Conservation (phyloP, 1,139 yeast species). For the Taphrina flavorubra region DNA sequence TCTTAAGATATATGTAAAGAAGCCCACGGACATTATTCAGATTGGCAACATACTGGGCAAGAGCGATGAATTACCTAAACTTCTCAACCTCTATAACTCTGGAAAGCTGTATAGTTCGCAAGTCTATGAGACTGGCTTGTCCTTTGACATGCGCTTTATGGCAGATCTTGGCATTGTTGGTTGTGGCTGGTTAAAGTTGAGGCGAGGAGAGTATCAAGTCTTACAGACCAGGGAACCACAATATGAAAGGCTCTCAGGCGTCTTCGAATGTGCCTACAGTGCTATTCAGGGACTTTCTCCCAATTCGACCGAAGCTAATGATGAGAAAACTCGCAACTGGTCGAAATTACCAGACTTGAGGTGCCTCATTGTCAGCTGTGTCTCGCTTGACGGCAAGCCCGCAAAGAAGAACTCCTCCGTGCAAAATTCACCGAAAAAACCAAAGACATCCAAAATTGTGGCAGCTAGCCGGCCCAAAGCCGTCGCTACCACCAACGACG, state of each 20-base stretch:
- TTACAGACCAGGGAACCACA: constrained; percentile 3
- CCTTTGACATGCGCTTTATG: constrained; percentile 32
- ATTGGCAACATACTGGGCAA: constrained; percentile 33
- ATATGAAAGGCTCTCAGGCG: constrained; percentile 19
- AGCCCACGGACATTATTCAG: constrained; percentile 16
- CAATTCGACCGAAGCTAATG: constrained; percentile 24
- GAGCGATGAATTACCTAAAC: constrained; percentile 33
- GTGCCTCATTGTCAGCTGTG: constrained; percentile 17
- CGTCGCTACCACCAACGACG: neutral
- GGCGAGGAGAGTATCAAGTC: neutral
- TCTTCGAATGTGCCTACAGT: constrained; percentile 12
- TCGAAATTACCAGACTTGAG: constrained; percentile 27
- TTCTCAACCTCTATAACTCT: constrained; percentile 22
- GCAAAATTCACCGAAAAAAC: constrained; percentile 21
- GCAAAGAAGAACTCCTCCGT: neutral
- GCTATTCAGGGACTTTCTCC: constrained; percentile 29
- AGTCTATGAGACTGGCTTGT: constrained; percentile 37
- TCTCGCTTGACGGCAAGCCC: constrained; percentile 15
- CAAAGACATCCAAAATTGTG: constrained; percentile 18
- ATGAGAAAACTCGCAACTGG: constrained; percentile 26
- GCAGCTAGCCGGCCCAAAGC: neutral
- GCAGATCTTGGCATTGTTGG: constrained; percentile 31
- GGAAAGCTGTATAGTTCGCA: constrained; percentile 34
- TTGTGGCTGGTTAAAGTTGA: constrained; percentile 33
- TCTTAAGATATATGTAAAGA: constrained; percentile 17